Conservation (phyloP, 139 green algal genomes). For the Raphidocelis subcapitata region DNA sequence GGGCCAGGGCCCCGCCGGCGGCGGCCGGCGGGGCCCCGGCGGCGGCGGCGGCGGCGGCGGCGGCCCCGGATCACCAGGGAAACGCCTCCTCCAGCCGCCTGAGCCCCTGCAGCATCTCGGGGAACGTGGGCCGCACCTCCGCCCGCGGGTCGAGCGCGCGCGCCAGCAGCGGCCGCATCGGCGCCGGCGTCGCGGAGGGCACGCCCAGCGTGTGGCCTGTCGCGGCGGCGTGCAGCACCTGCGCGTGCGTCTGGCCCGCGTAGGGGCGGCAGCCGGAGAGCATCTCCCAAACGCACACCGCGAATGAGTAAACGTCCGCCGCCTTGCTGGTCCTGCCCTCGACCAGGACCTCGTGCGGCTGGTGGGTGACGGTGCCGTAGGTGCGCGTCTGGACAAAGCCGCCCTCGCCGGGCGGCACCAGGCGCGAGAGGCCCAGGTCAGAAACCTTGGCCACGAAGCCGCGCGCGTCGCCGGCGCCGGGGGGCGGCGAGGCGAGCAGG, state of each 20-base stretch:
- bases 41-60: no score
- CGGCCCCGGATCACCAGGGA: no score
- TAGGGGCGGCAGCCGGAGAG: slow-evolving; percentile 53
- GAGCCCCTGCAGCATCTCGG: no score
- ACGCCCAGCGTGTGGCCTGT: no score
- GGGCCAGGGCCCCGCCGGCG: no score
- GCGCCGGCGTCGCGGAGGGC: no score
- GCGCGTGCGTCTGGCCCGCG: slow-evolving; percentile 50
- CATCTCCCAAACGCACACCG: slow-evolving; percentile 52
- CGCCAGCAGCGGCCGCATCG: no score
- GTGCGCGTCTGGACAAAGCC: slow-evolving; percentile 39
- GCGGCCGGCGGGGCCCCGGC: no score
- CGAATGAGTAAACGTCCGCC: slow-evolving; percentile 31
- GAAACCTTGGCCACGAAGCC: slow-evolving; percentile 58
- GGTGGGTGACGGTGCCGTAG: slow-evolving; percentile 65
- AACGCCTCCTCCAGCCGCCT: no score
- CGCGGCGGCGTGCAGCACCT: slow-evolving; percentile 42
- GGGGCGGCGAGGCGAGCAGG: slow-evolving; percentile 30
- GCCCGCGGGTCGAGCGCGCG: no score
- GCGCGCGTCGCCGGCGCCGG: slow-evolving; percentile 25
- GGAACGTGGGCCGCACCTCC: no score
- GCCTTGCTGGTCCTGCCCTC: slow-evolving; percentile 40
- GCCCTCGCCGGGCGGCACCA: slow-evolving; percentile 39
- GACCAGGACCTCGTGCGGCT: slow-evolving; percentile 69
- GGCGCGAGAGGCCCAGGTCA: slow-evolving; percentile 70